Percentiles rank a stretch among this genome's conserved stretches.
These are phyloP conservation scores for Aurinia saxatilis DNA, from an alignment of 345 rosid genomes.

Conservation along the genomic window DNA sequence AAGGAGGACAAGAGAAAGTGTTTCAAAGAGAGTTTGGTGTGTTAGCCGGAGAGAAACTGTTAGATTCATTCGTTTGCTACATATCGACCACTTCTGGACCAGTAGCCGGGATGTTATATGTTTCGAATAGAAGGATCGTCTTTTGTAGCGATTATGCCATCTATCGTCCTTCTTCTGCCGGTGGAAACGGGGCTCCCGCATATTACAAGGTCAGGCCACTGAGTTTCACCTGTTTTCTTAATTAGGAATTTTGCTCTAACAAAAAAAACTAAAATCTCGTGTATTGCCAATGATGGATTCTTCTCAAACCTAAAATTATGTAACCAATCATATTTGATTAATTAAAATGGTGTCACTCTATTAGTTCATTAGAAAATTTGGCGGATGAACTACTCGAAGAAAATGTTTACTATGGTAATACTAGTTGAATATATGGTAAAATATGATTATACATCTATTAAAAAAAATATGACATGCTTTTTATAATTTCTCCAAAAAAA, in stretches of 20 bases:
- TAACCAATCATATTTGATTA: no score
- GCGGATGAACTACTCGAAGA: no score
- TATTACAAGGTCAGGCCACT: constrained; percentile 53
- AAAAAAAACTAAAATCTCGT: no score
- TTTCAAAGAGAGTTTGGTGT: constrained; percentile 56
- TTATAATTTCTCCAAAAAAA: no score
- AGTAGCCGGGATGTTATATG: constrained; percentile 63
- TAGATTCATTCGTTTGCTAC: constrained; percentile 66
- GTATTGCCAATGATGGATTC: no score
- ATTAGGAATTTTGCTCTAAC: neutral
- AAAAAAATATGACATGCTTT: no score
- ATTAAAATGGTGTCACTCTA: no score
- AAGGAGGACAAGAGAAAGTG: constrained; percentile 73
- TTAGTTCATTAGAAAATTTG: no score
- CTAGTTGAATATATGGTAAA: no score
- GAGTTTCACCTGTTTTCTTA: neutral
- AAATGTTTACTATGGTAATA: no score
- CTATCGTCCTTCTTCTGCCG: constrained; percentile 32
- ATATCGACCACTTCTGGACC: constrained; percentile 70
- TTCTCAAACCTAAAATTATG: no score
- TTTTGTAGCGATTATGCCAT: constrained; percentile 70
- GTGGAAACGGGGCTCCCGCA: constrained; percentile 30
- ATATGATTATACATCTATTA: no score
- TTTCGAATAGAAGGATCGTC: constrained; percentile 50
- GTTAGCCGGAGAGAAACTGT: constrained; percentile 51